phyloP scores from a whole-genome alignment of 2,329 filamentous ascomycete genomes.

The Chaetomium globosum region DNA sequence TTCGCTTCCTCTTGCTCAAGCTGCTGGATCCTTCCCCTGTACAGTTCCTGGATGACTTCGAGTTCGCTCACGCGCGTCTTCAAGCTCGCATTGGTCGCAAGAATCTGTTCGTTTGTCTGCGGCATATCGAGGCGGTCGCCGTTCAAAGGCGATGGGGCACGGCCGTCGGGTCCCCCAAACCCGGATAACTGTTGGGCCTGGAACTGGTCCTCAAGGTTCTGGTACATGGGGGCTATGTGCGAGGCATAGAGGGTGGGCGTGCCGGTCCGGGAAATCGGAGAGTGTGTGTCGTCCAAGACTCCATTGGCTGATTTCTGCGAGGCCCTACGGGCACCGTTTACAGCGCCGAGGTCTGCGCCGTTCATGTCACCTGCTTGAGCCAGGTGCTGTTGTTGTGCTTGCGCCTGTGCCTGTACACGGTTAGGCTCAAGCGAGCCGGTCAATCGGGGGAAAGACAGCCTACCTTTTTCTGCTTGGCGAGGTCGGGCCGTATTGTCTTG shows the following conservation, averaged over 20 bases:
- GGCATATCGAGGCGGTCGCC: conserved; percentile 69
- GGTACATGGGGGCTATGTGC: conserved; percentile 68
- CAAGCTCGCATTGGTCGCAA: conserved; percentile 80
- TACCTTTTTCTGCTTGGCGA: conserved; percentile 84
- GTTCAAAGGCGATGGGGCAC: conserved; percentile 52
- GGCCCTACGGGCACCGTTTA: conserved; percentile 55
- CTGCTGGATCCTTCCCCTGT: conserved; percentile 71
- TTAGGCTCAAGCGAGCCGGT: conserved; percentile 1
- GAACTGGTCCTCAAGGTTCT: conserved; percentile 72
- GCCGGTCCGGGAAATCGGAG: conserved; percentile 75
- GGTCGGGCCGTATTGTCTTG: conserved; percentile 79
- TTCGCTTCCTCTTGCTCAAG: conserved; percentile 63
- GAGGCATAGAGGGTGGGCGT: conserved; percentile 76
- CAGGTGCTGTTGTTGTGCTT: conserved; percentile 47
- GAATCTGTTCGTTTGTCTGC: conserved; percentile 77
- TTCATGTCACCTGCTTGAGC: conserved; percentile 51
- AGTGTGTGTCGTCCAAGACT: conserved; percentile 73
- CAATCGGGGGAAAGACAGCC: conserved; percentile 29
- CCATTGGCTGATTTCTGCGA: conserved; percentile 74
- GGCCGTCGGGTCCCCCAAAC: conserved; percentile 59
- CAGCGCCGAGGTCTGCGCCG: conserved; percentile 62
- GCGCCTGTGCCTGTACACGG: conserved; percentile 39
- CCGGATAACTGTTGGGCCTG: conserved; percentile 56
- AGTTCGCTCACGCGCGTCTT: conserved; percentile 94
- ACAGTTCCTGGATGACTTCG: conserved; percentile 89